phyloP scores from a whole-genome alignment of 257 asterid genomes.

The Plectranthus barbatus region DNA sequence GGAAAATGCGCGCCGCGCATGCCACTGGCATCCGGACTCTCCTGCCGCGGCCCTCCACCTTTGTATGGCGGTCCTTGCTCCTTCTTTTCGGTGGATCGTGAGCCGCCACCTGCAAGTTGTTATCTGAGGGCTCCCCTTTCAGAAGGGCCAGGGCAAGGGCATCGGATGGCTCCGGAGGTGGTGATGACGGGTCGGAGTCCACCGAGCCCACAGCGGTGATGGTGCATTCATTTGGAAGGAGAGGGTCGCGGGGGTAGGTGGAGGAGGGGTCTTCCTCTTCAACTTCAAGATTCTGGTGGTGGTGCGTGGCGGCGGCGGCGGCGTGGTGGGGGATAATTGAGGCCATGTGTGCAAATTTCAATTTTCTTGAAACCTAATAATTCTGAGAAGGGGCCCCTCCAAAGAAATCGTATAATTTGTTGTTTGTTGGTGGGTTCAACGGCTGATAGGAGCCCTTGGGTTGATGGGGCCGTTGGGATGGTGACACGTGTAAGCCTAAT shows the following conservation, averaged over 20 bases:
- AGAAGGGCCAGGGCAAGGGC: conserved; percentile 26
- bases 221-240: conserved; percentile 35
- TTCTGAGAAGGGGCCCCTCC: background rate
- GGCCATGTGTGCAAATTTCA: conserved; percentile 19
- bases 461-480: background rate
- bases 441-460: background rate
- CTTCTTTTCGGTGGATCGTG: conserved; percentile 23
- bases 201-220: conserved; percentile 36
- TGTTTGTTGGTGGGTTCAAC: background rate
- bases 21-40: conserved; percentile 71
- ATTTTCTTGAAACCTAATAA: background rate
- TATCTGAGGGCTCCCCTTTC: conserved; percentile 35
- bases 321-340: conserved; percentile 13
- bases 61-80: conserved; percentile 55
- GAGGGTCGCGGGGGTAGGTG: conserved; percentile 40
- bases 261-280: conserved; percentile 23
- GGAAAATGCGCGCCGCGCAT: conserved; percentile 73
- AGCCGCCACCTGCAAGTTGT: conserved; percentile 14
- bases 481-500: background rate
- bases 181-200: background rate
- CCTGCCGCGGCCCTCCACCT: conserved; percentile 46
- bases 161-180: conserved; percentile 21
- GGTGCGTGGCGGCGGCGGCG: background rate
- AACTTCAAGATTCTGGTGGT: conserved; percentile 23
- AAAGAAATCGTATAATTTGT: background rate